Base-by-base conservation (phyloP, 2,329 filamentous ascomycete species). In the Aspergillus tubingensis region DNA sequence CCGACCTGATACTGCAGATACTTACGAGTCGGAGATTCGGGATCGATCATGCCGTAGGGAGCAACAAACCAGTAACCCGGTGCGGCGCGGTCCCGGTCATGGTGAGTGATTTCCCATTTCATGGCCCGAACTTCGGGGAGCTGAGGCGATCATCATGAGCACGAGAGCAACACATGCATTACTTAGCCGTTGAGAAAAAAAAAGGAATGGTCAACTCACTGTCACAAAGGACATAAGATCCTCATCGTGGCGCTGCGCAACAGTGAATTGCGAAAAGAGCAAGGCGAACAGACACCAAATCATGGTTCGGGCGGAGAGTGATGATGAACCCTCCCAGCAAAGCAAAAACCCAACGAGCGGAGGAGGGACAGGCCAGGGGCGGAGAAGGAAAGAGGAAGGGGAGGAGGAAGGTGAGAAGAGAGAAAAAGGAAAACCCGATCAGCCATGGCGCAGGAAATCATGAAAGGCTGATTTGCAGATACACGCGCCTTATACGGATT, bases 31-130 rank as follows among this genome's bases (percentile, higher is more conserved):
- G 67, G 62, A 7, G 53, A 21, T 56, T 73, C 71, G 7, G 71
- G 68, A 3, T 60, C 66, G 17, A 72, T 71, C 49, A 68, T 64
- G 13, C 71, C 57, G 66, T 82, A 82, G 1, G 81, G 81, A 27
- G 79, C 77, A 54, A 82, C 73, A 64, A 82, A 82, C 66, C 81
- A 79, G 69, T 82, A 82, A 19, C 81, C 81, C 1, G 80, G 79
- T 3, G 70, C 71, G 10, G 71, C 57, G 36, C 63, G 65, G 44
- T 68, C 62, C 52, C 68, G 69, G 57, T 73, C 62, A 10, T 67
- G 53, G 54, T 71, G 65, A 8, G 66, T 54, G n/a, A 74, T 65
- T 32, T 73, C 57, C 50, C 69, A 72, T 60, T 66, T 72, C 41
- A 71, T 49, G 38, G 70, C 69, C 21, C 65, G 64, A 55, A 66